Evolutionary conservation across 306 rosid genomes (phyloP), one percentile per base, ranked within the genome.

Genomic region (Biancaea sappan): DNA sequence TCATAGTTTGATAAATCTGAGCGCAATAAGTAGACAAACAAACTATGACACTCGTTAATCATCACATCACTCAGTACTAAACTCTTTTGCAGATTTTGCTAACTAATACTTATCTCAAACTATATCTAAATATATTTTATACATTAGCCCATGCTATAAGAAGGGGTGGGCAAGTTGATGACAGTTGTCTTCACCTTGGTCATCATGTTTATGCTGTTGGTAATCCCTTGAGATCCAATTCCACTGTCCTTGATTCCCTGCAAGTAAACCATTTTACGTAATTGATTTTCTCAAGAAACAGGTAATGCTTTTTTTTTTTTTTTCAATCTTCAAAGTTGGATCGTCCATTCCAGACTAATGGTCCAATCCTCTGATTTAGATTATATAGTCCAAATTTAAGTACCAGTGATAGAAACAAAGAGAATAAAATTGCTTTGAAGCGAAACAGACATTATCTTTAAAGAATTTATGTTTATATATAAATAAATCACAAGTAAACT

Each of bases 141-240:
- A 38, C 35, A 47, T 82, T 87, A 94, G 66, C 99, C 99, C 96
- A 92, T 94, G 76, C 91, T 87, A 87, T 94, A 94, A 76, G 97
- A 87, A 81, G 97, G 95, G 56, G 87, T 83, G 53, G 97, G 97
- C 81, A 91, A 86, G 86, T 91, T 91, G 79, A 91, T 91, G 14
- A 91, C 93, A 37, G 97, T 91, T 15, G 90, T 89, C 92, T 95
- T 95, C 76, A 88, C 69, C 84, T 92, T 92, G 48, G 96, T 95
- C 99, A 92, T 95, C 99, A 95, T 95, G 96, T 87, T 77, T 72
- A 95, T 92, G 85, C 99, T 95, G 91, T 95, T 95, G 43, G 99
- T 92, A 60, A 92, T 89, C 51, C 98, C 99, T 81, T 95, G 99
- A 18, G 99, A 95, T 74, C 99, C 99, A 75, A 92, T 95, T 56